Base-by-base conservation (phyloP, 305 asterid species). In the Fraxinus latifolia region DNA sequence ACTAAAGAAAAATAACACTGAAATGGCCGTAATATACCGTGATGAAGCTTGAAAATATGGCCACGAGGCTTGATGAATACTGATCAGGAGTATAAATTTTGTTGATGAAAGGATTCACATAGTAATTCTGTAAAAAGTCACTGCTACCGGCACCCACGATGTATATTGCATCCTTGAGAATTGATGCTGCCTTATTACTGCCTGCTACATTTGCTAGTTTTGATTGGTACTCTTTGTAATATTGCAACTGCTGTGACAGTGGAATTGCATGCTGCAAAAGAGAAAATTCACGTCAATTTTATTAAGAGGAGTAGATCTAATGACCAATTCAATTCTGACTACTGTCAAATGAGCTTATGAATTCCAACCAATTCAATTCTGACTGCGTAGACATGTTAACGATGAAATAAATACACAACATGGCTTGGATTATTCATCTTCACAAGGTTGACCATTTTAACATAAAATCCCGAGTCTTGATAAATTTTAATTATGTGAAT, bases 91-190 rank as follows among this genome's bases (percentile, higher is more conserved):
- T 87, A 76, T 85, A 91, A 80, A 89, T 82, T 65, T 87, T 88
- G 91, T 91, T 87, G 80, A 93, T 81, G 78, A 86, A 86, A 80
- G 97, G 97, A 82, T 95, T 93, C 60, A 93, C 78, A 76, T 95
- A 95, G 87, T 95, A 95, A 79, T 93, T 95, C 87, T 93, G 98
- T 11, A 93, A 32, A 67, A 89, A 95, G 55, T 95, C 98, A 65
- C 96, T 91, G 85, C 88, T 93, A 6, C 98, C 98, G 7, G 91
- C 85, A 6, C 96, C 50, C n/a, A 93, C 68, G 11, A 95, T 2
- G 78, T 93, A 95, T 29, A 95, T 72, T 7, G 98, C 94, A 79
- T 74, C 94, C 70, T 83, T 88, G 5, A 93, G 47, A 17, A 91
- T 92, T 0, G 93, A 76, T 4, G 94, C 84, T 3, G 97, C 90